Evolutionary conservation across 2,329 filamentous ascomycete species (phyloP), one percentile per base, ranked within the genome.

Genomic region (Fusarium chaquense): DNA sequence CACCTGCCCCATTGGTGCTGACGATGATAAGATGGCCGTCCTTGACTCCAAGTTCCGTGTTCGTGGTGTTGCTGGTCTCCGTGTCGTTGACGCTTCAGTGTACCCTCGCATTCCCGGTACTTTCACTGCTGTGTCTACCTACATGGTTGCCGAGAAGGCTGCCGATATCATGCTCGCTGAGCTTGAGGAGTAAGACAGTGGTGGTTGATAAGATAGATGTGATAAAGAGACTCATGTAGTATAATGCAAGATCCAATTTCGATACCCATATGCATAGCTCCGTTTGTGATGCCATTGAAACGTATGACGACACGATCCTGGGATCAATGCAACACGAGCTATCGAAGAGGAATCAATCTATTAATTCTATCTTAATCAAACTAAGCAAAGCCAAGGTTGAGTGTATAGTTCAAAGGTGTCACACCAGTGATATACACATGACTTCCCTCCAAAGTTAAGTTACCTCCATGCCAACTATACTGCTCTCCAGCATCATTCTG

Each of bases 41-140:
- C 81, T 86, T 1, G 84, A 86, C 63, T 78, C 81, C 33, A 82
- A 83, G 74, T 83, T 84, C 53, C 79, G 84, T 47, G 84, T 86
- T 5, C 65, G 76, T 76, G 85, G 74, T n/a, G 82, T 82, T 4
- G 66, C 78, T 33, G 83, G 83, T 51, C 79, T 84, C 24, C 77
- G 81, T 60, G 82, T 84, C 6, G 82, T 84, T 8, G 82, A 84
- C 63, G 82, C 81, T 3, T 83, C 81, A 0, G 78, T 84, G 36
- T 84, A 83, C 70, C 82, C 82, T 5, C 77, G 71, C 6, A 73
- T 73, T n/a, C 77, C 77, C 0, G 77, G 77, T 22, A 78, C 76
- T 2, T 76, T 79, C 33, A 78, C 77, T 0, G 76, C 76, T 12
- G 69, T 78, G 6, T 77, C 75, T 2, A 79, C 76, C 0, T 79